Evolutionary conservation across 23 red algal genomes (phyloP), one percentile per base, ranked within the genome.

Genomic region (Gracilaria gracilis): DNA sequence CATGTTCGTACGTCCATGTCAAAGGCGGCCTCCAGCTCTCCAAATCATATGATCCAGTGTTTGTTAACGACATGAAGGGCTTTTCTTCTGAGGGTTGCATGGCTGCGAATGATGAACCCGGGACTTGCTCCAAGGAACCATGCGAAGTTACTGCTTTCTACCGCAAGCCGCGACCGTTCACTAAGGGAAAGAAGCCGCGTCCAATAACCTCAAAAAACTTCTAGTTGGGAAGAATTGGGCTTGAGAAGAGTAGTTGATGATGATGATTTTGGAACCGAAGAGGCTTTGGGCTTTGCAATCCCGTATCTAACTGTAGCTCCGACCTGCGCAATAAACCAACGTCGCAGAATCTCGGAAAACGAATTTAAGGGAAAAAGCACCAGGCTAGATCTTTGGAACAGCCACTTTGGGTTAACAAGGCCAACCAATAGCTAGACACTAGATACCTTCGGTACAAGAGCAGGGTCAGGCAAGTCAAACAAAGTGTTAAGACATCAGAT

Each of bases 1-100:
- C 69, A 33, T 88, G 85, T 42, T 47, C 85, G n/a, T 88, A 76
- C 69, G 70, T 88, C 65, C 40, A 40, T 13, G 46, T 88, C 9
- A 61, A 53, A 57, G 85, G 85, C 8, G 85, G 85, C 2, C 7
- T 3, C 0, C 28, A 23, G 70, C 64, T 88, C 16, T 15, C 37
- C 21, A 25, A 14, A 24, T 29, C 21, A 5, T 75, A 23, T 57
- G 33, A 61, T 34, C 64, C 85, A 0, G 57, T 78, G 42, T 88
- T 88, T 46, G 85, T 88, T 12, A 82, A 82, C 21, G 79, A 82
- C 50, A 82, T 82, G 79, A 61, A 9, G 25, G 4, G 8, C 1
- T 82, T 86, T 35, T 82, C 79, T n/a, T 28, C 61, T 5, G 64
- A 73, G 5, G 83, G 83, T 0, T 86, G 83, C 36, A 72, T 69